These are phyloP conservation scores for Torrubiella hemipterigena DNA, from an alignment of 2,329 filamentous ascomycete species.

Conservation along the genomic window DNA sequence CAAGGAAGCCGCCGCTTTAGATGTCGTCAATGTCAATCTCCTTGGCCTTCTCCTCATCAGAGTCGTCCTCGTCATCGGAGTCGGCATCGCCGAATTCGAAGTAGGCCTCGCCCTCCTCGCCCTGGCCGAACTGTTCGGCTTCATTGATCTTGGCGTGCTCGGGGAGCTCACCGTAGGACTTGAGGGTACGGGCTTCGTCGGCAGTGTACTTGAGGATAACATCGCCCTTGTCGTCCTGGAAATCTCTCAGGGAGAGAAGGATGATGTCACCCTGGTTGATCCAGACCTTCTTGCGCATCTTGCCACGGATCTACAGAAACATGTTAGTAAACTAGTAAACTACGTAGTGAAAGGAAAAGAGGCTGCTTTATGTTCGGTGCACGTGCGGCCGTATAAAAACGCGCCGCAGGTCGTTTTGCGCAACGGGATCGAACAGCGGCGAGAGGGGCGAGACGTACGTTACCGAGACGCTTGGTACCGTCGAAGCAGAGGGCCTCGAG, in stretches of 20 bases:
- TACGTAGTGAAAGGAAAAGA: no score
- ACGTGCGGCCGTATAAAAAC: neutral
- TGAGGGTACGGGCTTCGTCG: slow-evolving; percentile 89
- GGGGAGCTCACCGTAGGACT: slow-evolving; percentile 93
- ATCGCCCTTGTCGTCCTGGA: slow-evolving; percentile 92
- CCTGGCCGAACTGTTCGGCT: slow-evolving; percentile 86
- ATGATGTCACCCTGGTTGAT: slow-evolving; percentile 98
- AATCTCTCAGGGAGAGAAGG: slow-evolving; percentile 76
- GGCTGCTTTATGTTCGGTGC: neutral
- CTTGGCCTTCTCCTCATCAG: slow-evolving; percentile 49
- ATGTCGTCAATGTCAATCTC: slow-evolving; percentile 96
- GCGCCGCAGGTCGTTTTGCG: neutral
- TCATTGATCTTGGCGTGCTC: slow-evolving; percentile 99
- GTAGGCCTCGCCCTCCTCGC: slow-evolving; percentile 88
- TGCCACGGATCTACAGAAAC: slow-evolving; percentile 55
- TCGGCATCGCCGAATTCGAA: slow-evolving; percentile 98
- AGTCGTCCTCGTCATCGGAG: slow-evolving; percentile 38
- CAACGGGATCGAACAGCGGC: neutral
- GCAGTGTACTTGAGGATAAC: slow-evolving; percentile 94
- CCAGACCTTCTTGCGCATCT: slow-evolving; percentile 99
- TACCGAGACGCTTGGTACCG: slow-evolving; percentile 41
- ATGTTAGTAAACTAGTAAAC: slow-evolving; percentile 45
- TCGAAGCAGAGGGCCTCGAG: slow-evolving; percentile 93
- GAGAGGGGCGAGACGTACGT: slow-evolving; percentile 16
- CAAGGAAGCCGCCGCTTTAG: no score